Percentiles rank a stretch among this genome's conserved stretches.
These are phyloP conservation scores for Stylosanthes scabra DNA, from an alignment of 331 rosid species.

Conservation along the genomic window DNA sequence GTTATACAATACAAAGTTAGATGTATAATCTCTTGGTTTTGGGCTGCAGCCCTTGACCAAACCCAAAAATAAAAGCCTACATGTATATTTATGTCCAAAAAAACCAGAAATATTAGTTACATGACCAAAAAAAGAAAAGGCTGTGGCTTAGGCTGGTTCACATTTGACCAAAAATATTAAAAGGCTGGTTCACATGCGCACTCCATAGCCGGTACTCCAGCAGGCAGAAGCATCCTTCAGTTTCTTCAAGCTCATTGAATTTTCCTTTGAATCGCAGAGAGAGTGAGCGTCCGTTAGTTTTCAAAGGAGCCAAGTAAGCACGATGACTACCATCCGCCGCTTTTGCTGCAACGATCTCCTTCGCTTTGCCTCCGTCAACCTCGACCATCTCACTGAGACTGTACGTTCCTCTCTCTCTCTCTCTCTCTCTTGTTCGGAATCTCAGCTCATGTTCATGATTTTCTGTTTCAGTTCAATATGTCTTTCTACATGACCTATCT, in stretches of 20 bases:
- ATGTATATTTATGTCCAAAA: too few relatives aligned
- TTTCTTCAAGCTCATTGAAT: not conserved
- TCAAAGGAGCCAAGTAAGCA: not conserved
- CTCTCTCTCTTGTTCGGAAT: not conserved
- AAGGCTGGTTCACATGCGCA: too few relatives aligned
- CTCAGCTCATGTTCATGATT: not conserved
- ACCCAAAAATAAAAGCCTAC: too few relatives aligned
- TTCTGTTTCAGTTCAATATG: conserved; percentile 79
- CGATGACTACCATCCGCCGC: conserved; percentile 92
- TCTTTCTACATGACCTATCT: conserved; percentile 97
- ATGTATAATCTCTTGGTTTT: too few relatives aligned
- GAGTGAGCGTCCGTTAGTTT: not conserved
- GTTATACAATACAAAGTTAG: too few relatives aligned
- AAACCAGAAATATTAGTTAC: too few relatives aligned
- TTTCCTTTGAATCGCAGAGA: not conserved
- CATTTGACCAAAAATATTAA: too few relatives aligned
- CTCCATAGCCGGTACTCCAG: too few relatives aligned
- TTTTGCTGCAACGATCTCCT: conserved; percentile 98
- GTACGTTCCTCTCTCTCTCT: conserved; percentile 41
- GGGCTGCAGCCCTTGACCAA: too few relatives aligned
- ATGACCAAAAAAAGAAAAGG: too few relatives aligned
- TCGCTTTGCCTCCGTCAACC: conserved; percentile 84
- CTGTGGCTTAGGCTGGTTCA: too few relatives aligned
- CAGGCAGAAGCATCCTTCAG: too few relatives aligned
- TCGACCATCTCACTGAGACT: conserved; percentile 97